Base-by-base conservation (phyloP, 2,329 filamentous ascomycete species). In the Dactylellina haptotyla region DNA sequence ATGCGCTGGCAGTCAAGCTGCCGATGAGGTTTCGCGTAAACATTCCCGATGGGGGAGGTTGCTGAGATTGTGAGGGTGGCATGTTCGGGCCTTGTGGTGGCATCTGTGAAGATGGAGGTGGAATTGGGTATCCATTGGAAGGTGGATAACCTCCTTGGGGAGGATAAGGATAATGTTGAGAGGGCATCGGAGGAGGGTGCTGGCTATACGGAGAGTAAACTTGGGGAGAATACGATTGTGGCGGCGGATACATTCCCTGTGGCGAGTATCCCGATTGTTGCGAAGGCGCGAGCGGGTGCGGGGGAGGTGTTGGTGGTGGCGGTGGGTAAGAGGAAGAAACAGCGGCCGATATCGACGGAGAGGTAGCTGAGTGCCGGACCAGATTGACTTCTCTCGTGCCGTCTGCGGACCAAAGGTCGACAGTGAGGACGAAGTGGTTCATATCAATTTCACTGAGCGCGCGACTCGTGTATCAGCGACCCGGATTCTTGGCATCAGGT, bases 1-100 rank as follows among this genome's bases (percentile, higher is more conserved):
- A 94, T 1, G 94, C 94, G 78, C 93, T 97, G 30, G 93, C 93
- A 4, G 92, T 89, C 57, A 97, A 84, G 80, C 91, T 96, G 1
- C 95, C 95, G 75, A 99, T 98, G 8, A 99, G 86, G 79, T 98
- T 99, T 58, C 94, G 85, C 0, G 93, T 97, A 79, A 94, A 97
- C 92, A 96, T 96, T 64, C 91, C 92, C 37, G 88, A 88, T 0
- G 89, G 88, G 67, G 80, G 80, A 8, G 80, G 79, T 37, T 71
- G 82, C 76, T 54, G 80, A 77, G 26, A 75, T 74, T 77, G 71
- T 39, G 63, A 62, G 41, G 75, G 76, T n/a, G 73, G 76, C 62
- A 77, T 75, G 23, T 64, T 76, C 46, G 73, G 69, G n/a, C 71
- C 63, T 25, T 75, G 59, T 18, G 69, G 70, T 26, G 64, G 66